These are phyloP conservation scores for Umbelopsis sp. DNA, from an alignment of 192 early-diverging fungal species.

Conservation along the genomic window DNA sequence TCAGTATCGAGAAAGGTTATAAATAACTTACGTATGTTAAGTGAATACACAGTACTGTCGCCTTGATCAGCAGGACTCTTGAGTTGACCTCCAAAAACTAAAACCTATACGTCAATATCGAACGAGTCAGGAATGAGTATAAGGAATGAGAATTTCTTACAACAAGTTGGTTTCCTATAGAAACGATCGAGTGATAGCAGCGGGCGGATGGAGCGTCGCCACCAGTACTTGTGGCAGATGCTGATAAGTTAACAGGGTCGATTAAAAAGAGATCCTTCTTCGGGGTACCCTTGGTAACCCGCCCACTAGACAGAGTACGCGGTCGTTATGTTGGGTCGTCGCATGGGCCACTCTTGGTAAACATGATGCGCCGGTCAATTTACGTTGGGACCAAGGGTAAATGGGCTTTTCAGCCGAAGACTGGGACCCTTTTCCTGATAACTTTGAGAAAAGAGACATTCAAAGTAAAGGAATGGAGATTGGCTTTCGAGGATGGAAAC, in stretches of 20 bases:
- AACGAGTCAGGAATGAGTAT: background rate
- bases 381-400: slow-evolving; percentile 37
- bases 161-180: slow-evolving; percentile 43
- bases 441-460: slow-evolving; percentile 38
- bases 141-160: slow-evolving; percentile 20
- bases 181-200: slow-evolving; percentile 44
- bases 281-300: slow-evolving; percentile 28
- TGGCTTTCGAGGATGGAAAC: background rate
- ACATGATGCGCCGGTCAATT: slow-evolving; percentile 21
- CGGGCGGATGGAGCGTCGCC: slow-evolving; percentile 40
- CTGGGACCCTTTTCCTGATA: slow-evolving; percentile 23
- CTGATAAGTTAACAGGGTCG: slow-evolving; percentile 21
- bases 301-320: slow-evolving; percentile 23
- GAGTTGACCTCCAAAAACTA: slow-evolving; percentile 33
- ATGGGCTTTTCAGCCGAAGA: slow-evolving; percentile 20
- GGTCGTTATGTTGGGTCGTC: slow-evolving; percentile 17
- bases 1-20: background rate
- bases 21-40: slow-evolving; percentile 21
- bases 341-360: slow-evolving; percentile 33
- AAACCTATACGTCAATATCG: background rate
- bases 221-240: background rate
- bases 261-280: slow-evolving; percentile 32
- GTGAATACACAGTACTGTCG: slow-evolving; percentile 28
- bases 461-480: background rate
- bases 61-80: slow-evolving; percentile 23